Percentiles rank a stretch among this genome's conserved stretches.
These are phyloP conservation scores for Aspergillus campestris DNA, from an alignment of 495 filamentous ascomycete species.

Conservation along the genomic window DNA sequence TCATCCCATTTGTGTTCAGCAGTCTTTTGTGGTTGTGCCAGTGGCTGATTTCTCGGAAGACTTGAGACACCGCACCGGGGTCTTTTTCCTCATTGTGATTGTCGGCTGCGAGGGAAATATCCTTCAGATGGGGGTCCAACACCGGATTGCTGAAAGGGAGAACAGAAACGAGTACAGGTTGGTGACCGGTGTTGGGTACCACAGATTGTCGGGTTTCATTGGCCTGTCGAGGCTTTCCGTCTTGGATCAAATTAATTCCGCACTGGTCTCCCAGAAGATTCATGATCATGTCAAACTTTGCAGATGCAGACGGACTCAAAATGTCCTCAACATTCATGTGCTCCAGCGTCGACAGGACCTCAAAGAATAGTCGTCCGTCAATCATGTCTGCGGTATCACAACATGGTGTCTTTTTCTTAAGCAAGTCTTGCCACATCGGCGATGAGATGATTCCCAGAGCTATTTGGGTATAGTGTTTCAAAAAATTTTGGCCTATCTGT, in stretches of 20 bases:
- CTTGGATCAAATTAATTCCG: not conserved
- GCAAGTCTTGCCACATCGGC: slow-evolving; percentile 7
- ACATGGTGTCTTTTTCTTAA: slow-evolving; percentile 3
- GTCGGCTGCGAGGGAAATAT: slow-evolving; percentile 39
- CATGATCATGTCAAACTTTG: not conserved
- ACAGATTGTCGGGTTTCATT: too few species aligned
- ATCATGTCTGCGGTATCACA: slow-evolving; percentile 54
- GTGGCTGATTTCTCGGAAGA: slow-evolving; percentile 53
- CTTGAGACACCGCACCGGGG: slow-evolving; percentile 7
- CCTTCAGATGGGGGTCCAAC: slow-evolving; percentile 49
- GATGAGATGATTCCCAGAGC: slow-evolving; percentile 1
- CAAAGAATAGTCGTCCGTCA: slow-evolving; percentile 54
- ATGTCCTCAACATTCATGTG: not conserved
- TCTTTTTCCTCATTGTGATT: slow-evolving; percentile 3
- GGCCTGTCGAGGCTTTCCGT: too few species aligned
- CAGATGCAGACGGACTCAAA: not conserved
- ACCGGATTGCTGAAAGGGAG: slow-evolving; percentile 14
- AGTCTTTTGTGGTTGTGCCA: slow-evolving; percentile 53
- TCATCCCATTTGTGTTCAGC: slow-evolving; percentile 31
- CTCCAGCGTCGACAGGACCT: not conserved
- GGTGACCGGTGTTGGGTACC: too few species aligned
- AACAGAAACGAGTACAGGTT: not conserved
- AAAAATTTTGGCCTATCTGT: not conserved
- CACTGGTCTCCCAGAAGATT: not conserved
- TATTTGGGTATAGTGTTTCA: not conserved